Base-by-base conservation (phyloP, 1,139 yeast species). In the Geotrichum australiense region DNA sequence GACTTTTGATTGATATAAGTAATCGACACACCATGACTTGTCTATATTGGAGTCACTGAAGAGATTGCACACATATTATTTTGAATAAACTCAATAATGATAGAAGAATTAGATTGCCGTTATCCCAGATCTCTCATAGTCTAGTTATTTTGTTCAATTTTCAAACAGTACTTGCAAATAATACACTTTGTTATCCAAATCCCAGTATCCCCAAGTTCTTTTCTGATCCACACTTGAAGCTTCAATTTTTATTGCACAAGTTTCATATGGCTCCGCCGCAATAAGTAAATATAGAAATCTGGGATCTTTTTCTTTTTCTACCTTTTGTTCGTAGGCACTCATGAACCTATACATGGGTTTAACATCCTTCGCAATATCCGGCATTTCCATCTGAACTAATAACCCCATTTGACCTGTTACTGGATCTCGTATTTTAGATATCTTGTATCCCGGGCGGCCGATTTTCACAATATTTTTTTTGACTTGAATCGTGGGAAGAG, bases 231-330 rank as follows among this genome's bases (percentile, higher is more conserved):
- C 73, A 22, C 63, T 67, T 19, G 76, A 70, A 10, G 35, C 35
- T 2, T 91, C 91, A 5, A 86, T 67, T 42, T 82, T 78, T 49
- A 86, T 68, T 2, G 79, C 81, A 12, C 83, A 68, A 42, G 80
- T 82, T 46, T 84, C 91, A 58, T 84, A 86, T 1, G 95, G 95
- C 55, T 84, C 94, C 0, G 84, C 93, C 20, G 85, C 76, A 0
- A 85, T 61, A n/a, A 85, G 74, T 49, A 86, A 56, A 54, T 80
- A 85, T 58, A 82, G 94, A 59, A 62, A 62, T 43, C 62, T 53
- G 40, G 70, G 66, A 47, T 71, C 69, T 6, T 65, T 64, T 3
- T 65, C 56, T 8, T 53, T 42, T 15, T 60, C 80, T 1, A 70
- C 61, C 14, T 72, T 65, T 43, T 82, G 80, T 56, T 85, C 94